These are phyloP conservation scores for Bipolaris cookei DNA, from an alignment of 2,329 filamentous ascomycete genomes.

Conservation along the genomic window DNA sequence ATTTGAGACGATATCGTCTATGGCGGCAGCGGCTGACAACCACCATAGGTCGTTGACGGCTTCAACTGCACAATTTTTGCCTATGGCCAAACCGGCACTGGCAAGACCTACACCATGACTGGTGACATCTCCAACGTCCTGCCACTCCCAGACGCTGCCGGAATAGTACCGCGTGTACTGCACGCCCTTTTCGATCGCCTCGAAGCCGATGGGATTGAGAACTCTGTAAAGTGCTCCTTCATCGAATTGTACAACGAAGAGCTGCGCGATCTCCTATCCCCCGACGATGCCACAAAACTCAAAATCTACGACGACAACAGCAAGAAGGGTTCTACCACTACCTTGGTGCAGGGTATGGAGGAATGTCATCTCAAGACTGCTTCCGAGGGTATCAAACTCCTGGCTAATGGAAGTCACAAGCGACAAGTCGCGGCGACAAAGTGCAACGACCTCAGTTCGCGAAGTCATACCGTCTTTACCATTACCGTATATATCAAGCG, in stretches of 20 bases:
- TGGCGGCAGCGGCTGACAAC: conserved; percentile 11
- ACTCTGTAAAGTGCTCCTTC: conserved; percentile 95
- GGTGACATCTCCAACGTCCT: conserved; percentile 94
- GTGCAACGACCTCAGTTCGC: conserved; percentile 96
- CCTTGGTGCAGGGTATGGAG: conserved; percentile 96
- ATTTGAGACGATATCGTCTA: background rate
- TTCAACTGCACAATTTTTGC: conserved; percentile 99
- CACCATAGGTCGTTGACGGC: conserved; percentile 78
- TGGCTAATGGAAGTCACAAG: conserved; percentile 88
- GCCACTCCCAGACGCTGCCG: conserved; percentile 86
- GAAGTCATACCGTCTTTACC: conserved; percentile 97
- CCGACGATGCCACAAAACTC: conserved; percentile 82
- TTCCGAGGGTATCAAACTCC: conserved; percentile 81
- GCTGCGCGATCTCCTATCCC: conserved; percentile 82
- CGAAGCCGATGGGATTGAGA: conserved; percentile 76
- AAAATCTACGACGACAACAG: conserved; percentile 93
- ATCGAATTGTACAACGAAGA: conserved; percentile 99
- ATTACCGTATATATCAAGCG: conserved; percentile 91
- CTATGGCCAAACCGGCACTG: conserved; percentile 96
- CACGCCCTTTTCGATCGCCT: conserved; percentile 87
- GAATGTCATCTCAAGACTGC: conserved; percentile 90
- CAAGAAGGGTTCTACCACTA: conserved; percentile 82
- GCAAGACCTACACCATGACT: conserved; percentile 99
- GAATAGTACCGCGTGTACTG: conserved; percentile 91
- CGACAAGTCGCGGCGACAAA: conserved; percentile 99